phyloP scores from a whole-genome alignment of 75 land plant species.

The Sequoiadendron giganteum region DNA sequence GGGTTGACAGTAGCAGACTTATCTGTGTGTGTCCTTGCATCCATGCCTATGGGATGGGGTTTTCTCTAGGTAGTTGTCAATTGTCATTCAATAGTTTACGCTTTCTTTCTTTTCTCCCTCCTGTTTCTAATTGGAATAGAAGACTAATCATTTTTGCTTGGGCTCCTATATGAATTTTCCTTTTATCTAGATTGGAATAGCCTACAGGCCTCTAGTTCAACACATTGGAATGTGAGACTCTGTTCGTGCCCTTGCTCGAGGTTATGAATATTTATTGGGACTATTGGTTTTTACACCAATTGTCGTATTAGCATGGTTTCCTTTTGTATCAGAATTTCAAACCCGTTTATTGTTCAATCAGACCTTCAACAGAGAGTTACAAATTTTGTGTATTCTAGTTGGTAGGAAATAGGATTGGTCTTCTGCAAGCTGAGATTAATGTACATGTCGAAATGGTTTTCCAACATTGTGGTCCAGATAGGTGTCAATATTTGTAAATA shows the following conservation, averaged over 20 bases:
- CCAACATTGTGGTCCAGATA: neutral
- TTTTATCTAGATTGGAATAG: conserved; percentile 54
- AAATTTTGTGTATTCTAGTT: conserved; percentile 44
- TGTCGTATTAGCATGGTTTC: conserved; percentile 50
- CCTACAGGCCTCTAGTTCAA: conserved; percentile 49
- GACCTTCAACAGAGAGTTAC: conserved; percentile 54
- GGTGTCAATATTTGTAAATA: neutral
- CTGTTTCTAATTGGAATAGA: conserved; percentile 4
- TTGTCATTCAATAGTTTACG: conserved; percentile 4
- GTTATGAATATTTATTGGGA: conserved; percentile 30
- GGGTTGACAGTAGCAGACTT: conserved; percentile 72
- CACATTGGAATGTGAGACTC: conserved; percentile 73
- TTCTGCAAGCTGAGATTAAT: conserved; percentile 17
- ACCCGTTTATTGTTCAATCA: conserved; percentile 48
- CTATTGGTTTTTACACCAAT: conserved; percentile 20
- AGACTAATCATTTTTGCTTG: neutral
- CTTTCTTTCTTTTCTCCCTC: neutral
- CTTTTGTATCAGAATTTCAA: conserved; percentile 50
- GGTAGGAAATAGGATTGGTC: conserved; percentile 34
- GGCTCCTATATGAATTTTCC: neutral
- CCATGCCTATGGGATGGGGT: conserved; percentile 99
- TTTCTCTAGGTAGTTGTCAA: conserved; percentile 56
- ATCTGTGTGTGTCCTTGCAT: conserved; percentile 74
- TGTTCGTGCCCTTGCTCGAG: conserved; percentile 68
- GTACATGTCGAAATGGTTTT: neutral